phyloP scores from a whole-genome alignment of 805 yeast species.

The Schwanniomyces occidentalis region DNA sequence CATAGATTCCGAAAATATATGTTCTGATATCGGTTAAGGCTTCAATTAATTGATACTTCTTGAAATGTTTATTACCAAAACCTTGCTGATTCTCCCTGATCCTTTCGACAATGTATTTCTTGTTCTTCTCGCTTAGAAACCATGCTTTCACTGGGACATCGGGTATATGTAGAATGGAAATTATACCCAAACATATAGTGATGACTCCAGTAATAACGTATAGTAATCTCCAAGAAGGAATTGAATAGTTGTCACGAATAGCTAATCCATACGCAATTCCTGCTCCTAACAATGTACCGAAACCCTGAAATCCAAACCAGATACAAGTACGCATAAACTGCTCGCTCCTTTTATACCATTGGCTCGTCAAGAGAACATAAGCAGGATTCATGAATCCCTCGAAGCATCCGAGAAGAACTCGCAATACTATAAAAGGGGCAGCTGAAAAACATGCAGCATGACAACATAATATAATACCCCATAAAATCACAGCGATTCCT shows the following conservation, averaged over 20 bases:
- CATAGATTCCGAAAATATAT: constrained; percentile 8
- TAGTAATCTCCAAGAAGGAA: constrained; percentile 41
- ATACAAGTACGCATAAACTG: constrained; percentile 31
- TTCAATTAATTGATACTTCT: constrained; percentile 53
- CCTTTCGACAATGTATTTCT: constrained; percentile 46
- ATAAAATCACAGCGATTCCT: constrained; percentile 12
- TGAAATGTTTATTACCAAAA: constrained; percentile 52
- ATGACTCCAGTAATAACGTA: constrained; percentile 44
- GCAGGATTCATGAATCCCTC: constrained; percentile 19
- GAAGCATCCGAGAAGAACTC: constrained; percentile 18
- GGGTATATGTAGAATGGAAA: constrained; percentile 31
- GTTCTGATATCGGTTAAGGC: constrained; percentile 41
- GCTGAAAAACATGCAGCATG: constrained; percentile 5
- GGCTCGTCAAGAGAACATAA: constrained; percentile 7
- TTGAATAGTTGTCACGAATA: constrained; percentile 9
- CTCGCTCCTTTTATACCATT: constrained; percentile 21
- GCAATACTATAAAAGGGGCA: constrained; percentile 7
- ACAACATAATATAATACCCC: constrained; percentile 9
- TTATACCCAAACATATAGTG: constrained; percentile 31
- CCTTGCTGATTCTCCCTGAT: constrained; percentile 32
- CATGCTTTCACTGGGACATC: constrained; percentile 34
- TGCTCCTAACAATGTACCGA: constrained; percentile 38
- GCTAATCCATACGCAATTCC: constrained; percentile 29
- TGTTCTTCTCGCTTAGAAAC: constrained; percentile 45
- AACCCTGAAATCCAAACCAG: constrained; percentile 38